Conservation (phyloP, 1,139 yeast genomes). For the Taphrina sp. region DNA sequence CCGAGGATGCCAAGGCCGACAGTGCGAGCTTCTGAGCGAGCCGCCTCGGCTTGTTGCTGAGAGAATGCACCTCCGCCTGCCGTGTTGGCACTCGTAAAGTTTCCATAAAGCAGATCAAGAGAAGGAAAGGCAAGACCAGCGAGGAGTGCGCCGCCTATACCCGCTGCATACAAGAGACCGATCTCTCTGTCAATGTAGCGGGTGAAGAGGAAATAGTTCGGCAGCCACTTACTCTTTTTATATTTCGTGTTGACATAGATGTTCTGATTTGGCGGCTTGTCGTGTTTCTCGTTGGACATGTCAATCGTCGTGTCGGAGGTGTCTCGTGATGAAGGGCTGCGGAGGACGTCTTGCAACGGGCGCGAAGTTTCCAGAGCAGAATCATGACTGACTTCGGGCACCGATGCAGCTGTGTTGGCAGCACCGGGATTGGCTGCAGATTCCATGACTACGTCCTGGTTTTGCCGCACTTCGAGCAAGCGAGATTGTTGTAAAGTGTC, state of each 20-base stretch:
- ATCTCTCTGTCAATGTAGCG: conserved; percentile 25
- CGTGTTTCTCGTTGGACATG: neutral
- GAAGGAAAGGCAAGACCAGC: conserved; percentile 32
- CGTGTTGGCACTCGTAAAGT: conserved; percentile 23
- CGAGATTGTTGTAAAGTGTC: too few relatives aligned
- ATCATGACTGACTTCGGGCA: too few relatives aligned
- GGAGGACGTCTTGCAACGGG: neutral
- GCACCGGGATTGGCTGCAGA: too few relatives aligned
- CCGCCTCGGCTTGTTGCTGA: conserved; percentile 13
- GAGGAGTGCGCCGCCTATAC: conserved; percentile 22
- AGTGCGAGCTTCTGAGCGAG: conserved; percentile 12
- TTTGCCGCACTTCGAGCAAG: too few relatives aligned
- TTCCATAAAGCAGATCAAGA: conserved; percentile 28
- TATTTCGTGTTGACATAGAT: neutral
- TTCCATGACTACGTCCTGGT: too few relatives aligned
- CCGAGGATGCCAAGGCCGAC: conserved; percentile 29
- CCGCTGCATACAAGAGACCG: conserved; percentile 12
- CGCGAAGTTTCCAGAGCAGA: too few relatives aligned
- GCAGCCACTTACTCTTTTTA: neutral
- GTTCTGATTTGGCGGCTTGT: neutral
- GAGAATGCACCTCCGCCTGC: conserved; percentile 5
- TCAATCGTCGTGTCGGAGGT: conserved; percentile 2
- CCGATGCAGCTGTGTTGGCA: too few relatives aligned
- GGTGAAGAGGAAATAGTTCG: conserved; percentile 28
- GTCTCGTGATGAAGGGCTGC: conserved; percentile 12